These are phyloP conservation scores for Phytophthora tentaculata DNA, from an alignment of 352 stramenopile species.

Conservation along the genomic window DNA sequence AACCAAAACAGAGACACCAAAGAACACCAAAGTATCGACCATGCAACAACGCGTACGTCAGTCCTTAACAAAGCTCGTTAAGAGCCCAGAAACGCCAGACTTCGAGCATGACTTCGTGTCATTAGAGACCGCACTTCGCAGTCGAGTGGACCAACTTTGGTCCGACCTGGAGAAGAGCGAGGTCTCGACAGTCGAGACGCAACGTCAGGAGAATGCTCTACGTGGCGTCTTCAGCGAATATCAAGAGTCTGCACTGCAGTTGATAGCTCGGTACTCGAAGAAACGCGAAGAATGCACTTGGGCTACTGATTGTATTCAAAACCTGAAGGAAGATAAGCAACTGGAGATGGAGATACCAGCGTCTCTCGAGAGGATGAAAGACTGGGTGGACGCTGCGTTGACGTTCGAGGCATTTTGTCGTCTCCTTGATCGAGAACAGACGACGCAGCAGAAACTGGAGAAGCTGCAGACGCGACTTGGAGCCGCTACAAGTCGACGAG, in stretches of 20 bases:
- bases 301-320: conserved; percentile 21
- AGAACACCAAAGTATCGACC: conserved; percentile 10
- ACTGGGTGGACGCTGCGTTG: conserved; percentile 39
- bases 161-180: conserved; percentile 36
- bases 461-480: conserved; percentile 32
- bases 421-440: conserved; percentile 35
- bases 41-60: conserved; percentile 30
- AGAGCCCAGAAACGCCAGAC: conserved; percentile 10
- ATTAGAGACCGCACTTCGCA: conserved; percentile 28
- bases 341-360: conserved; percentile 15
- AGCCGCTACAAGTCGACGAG: neutral
- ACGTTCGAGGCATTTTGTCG: conserved; percentile 36
- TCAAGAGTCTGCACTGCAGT: conserved; percentile 36
- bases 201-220: conserved; percentile 25
- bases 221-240: conserved; percentile 34
- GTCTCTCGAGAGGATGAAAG: conserved; percentile 29
- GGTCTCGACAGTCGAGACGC: conserved; percentile 27
- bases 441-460: conserved; percentile 37
- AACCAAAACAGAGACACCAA: neutral
- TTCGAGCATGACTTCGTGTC: conserved; percentile 12
- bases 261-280: conserved; percentile 37
- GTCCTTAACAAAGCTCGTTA: conserved; percentile 23
- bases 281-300: conserved; percentile 38
- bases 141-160: conserved; percentile 34
- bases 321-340: conserved; percentile 5